phyloP scores from a whole-genome alignment of 2,329 filamentous ascomycete species.

The Fonsecaea erecta region DNA sequence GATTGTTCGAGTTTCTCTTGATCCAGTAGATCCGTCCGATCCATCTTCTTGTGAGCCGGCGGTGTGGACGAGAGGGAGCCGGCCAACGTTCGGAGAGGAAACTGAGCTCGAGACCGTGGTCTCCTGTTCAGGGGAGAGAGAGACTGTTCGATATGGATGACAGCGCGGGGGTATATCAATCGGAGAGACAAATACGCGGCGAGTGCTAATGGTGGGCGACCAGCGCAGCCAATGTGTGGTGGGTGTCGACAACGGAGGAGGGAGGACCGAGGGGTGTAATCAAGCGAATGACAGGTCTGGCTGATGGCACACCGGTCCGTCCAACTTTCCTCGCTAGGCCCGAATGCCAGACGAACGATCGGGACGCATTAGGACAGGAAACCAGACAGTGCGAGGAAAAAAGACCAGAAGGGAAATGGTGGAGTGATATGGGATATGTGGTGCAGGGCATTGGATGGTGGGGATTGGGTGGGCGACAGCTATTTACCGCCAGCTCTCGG shows the following conservation, averaged over 20 bases:
- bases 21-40: constrained; percentile 16
- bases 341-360: constrained; percentile 20
- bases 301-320: constrained; percentile 24
- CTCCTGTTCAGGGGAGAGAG: background rate
- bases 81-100: background rate
- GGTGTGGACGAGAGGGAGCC: background rate
- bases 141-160: constrained; percentile 8
- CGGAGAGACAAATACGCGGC: background rate
- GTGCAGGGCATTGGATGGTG: constrained; percentile 7
- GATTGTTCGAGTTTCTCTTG: constrained; percentile 31
- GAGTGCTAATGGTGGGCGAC: constrained; percentile 22
- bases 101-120: constrained; percentile 8
- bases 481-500: background rate
- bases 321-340: constrained; percentile 27
- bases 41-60: constrained; percentile 16
- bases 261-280: constrained; percentile 1
- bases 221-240: constrained; percentile 30
- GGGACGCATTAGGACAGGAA: constrained; percentile 11
- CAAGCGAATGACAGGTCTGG: constrained; percentile 32
- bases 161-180: constrained; percentile 7
- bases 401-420: constrained; percentile 7
- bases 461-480: constrained; percentile 1
- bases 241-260: constrained; percentile 5
- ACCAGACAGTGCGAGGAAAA: constrained; percentile 12
- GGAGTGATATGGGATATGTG: constrained; percentile 9